Percentiles rank a stretch among this genome's conserved stretches.
Evolutionary conservation across 129 eudicot species (phyloP).

Genomic region (Glebionis coronaria): DNA sequence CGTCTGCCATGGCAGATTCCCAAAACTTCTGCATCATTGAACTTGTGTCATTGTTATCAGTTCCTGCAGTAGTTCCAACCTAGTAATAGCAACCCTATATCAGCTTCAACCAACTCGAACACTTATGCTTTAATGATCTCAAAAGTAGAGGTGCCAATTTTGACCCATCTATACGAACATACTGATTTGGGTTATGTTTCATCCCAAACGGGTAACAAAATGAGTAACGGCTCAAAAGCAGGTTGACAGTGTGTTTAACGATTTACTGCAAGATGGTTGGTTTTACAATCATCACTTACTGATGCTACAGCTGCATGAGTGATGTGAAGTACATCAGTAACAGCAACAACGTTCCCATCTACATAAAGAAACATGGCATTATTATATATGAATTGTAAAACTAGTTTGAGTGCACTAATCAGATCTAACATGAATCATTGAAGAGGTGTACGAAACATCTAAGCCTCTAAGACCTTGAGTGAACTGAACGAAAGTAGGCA

Average conservation of each 20-base stretch:
- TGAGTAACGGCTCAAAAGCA: no score
- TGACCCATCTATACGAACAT: background rate
- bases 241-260: background rate
- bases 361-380: conserved; percentile 19
- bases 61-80: conserved; percentile 83
- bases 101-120: background rate
- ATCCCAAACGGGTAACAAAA: background rate
- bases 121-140: background rate
- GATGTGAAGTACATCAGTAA: conserved; percentile 84
- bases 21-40: conserved; percentile 93
- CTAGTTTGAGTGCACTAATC: background rate
- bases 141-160: background rate
- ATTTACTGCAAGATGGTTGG: background rate
- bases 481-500: background rate
- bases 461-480: background rate
- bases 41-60: conserved; percentile 64
- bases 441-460: background rate
- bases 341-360: conserved; percentile 82
- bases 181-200: no score
- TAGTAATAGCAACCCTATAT: background rate
- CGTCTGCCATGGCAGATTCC: conserved; percentile 97
- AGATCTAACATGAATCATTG: background rate
- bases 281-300: conserved; percentile 42
- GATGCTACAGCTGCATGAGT: conserved; percentile 92
- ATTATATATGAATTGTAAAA: conserved; percentile 15